Evolutionary conservation across 2,329 filamentous ascomycete species (phyloP).

Genomic region (Incumbomyces delicatus): DNA sequence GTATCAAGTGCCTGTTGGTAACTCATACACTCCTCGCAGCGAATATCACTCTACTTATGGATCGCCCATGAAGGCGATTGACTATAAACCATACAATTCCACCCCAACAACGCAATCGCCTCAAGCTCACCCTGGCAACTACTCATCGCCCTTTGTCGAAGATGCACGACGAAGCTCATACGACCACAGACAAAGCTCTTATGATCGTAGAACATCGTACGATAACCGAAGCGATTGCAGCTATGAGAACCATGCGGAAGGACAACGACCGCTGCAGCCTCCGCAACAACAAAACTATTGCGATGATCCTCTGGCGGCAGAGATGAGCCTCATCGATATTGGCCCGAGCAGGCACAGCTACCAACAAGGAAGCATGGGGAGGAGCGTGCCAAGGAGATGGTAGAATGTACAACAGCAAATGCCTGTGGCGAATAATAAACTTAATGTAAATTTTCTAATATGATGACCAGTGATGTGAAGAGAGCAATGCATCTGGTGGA

Average conservation of each 20-base stretch:
- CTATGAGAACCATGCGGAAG: slow-evolving; percentile 1
- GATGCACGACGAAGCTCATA: slow-evolving; percentile 11
- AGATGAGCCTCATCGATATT: slow-evolving; percentile 45
- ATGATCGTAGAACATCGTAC: background rate
- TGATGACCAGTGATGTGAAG: too few relatives aligned
- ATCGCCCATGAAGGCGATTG: background rate
- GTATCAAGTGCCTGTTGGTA: slow-evolving; percentile 15
- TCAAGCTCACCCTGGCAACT: slow-evolving; percentile 5
- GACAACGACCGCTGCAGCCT: slow-evolving; percentile 27
- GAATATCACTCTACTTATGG: slow-evolving; percentile 1
- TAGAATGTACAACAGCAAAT: background rate
- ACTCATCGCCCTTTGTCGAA: slow-evolving; percentile 25
- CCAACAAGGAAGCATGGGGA: slow-evolving; percentile 4
- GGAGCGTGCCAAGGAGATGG: slow-evolving; percentile 2
- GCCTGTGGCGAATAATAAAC: too few relatives aligned
- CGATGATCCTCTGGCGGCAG: slow-evolving; percentile 44
- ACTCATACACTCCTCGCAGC: slow-evolving; percentile 10
- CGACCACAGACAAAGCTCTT: background rate
- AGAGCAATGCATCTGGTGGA: too few relatives aligned
- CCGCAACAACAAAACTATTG: slow-evolving; percentile 17
- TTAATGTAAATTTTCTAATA: too few relatives aligned
- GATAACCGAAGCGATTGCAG: slow-evolving; percentile 1
- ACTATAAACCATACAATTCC: slow-evolving; percentile 16
- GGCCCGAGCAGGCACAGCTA: slow-evolving; percentile 22
- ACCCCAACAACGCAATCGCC: slow-evolving; percentile 16